Conservation (phyloP, 805 yeast genomes). For the Zygotorulaspora florentina region DNA sequence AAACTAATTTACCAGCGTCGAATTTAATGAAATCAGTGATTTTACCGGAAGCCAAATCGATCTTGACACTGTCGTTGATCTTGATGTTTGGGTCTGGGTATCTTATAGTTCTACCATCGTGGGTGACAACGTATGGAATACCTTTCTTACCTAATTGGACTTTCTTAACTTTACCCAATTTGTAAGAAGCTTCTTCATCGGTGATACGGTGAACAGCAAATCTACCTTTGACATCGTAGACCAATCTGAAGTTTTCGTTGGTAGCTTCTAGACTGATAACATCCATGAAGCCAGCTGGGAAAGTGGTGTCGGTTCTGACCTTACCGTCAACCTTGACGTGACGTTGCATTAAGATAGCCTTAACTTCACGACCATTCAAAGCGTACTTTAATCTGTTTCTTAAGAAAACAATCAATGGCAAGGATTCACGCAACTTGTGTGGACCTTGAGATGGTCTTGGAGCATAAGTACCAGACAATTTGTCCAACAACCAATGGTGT, state of each 20-base stretch:
- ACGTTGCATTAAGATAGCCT: conserved; percentile 97
- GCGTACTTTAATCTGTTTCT: conserved; percentile 99
- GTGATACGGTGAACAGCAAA: conserved; percentile 99
- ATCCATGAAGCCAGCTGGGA: conserved; percentile 99
- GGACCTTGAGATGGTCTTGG: conserved; percentile 99
- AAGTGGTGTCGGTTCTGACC: conserved; percentile 98
- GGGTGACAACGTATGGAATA: conserved; percentile 97
- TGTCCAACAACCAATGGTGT: conserved; percentile 99
- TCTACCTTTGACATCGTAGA: conserved; percentile 98
- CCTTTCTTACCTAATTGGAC: conserved; percentile 98
- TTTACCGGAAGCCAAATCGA: conserved; percentile 95
- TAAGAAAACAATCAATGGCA: conserved; percentile 93
- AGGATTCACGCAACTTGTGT: conserved; percentile 97
- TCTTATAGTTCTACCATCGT: conserved; percentile 99
- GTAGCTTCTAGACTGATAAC: conserved; percentile 96
- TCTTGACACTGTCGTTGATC: conserved; percentile 96
- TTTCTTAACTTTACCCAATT: conserved; percentile 96
- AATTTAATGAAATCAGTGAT: conserved; percentile 83
- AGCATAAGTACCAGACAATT: conserved; percentile 98
- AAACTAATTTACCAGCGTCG: conserved; percentile 87
- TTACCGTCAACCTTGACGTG: conserved; percentile 98
- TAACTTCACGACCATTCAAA: conserved; percentile 97
- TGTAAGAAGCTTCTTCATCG: conserved; percentile 97
- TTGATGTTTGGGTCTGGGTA: conserved; percentile 98
- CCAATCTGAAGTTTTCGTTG: conserved; percentile 98